Conservation (phyloP, 305 asterid species). For the Fraxinus greggii region DNA sequence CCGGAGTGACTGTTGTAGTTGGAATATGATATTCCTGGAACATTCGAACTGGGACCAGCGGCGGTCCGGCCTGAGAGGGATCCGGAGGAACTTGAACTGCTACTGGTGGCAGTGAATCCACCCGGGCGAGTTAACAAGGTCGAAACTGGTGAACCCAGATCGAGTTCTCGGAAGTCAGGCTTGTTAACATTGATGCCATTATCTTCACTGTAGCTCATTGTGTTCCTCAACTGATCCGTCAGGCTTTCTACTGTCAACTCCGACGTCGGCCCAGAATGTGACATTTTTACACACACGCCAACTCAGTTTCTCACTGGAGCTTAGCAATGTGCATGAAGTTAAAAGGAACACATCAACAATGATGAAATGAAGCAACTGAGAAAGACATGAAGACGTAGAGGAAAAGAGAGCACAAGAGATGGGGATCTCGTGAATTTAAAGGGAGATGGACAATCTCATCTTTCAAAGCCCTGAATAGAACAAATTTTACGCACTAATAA, state of each 20-base stretch:
- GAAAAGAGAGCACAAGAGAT: conserved; percentile 23
- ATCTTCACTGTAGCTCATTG: conserved; percentile 28
- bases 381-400: conserved; percentile 22
- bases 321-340: conserved; percentile 29
- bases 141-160: conserved; percentile 77
- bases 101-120: conserved; percentile 35
- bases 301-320: conserved; percentile 1
- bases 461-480: neutral
- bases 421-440: conserved; percentile 70
- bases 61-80: conserved; percentile 54
- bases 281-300: conserved; percentile 34
- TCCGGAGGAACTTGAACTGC: conserved; percentile 82
- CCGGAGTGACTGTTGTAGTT: conserved; percentile 50
- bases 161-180: conserved; percentile 80
- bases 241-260: conserved; percentile 37
- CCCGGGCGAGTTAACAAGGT: conserved; percentile 45
- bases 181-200: conserved; percentile 41
- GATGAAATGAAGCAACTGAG: conserved; percentile 12
- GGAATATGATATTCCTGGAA: conserved; percentile 42
- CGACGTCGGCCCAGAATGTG: conserved; percentile 42
- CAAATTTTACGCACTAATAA: neutral
- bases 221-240: conserved; percentile 46
- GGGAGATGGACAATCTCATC: conserved; percentile 19
- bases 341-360: conserved; percentile 14
- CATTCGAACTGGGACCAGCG: conserved; percentile 27